phyloP scores from a whole-genome alignment of 202 grass and related monocot species.

The Elaeis oleifera region DNA sequence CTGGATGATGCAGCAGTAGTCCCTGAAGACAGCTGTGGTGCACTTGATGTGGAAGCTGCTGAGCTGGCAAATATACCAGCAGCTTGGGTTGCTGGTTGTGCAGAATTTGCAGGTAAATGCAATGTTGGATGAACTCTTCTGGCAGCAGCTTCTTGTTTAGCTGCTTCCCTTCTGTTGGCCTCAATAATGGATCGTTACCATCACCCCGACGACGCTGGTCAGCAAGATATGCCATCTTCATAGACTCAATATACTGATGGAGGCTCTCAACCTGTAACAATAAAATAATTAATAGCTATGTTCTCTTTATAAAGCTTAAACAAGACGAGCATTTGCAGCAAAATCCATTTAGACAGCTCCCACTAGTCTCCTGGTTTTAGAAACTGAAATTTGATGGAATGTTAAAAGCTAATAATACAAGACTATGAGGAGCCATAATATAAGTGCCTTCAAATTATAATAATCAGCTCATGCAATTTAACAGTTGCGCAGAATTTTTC shows the following conservation, averaged over 20 bases:
- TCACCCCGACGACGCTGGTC: conserved; percentile 30
- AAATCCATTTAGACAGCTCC: background rate
- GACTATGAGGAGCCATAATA: too few relatives aligned
- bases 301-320: too few relatives aligned
- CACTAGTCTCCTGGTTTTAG: too few relatives aligned
- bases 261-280: conserved; percentile 61
- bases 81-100: conserved; percentile 43
- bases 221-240: conserved; percentile 48
- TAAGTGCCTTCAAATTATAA: too few relatives aligned
- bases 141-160: conserved; percentile 49
- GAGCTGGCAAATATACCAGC: conserved; percentile 2
- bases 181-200: conserved; percentile 58
- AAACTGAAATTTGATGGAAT: too few relatives aligned
- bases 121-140: conserved; percentile 86
- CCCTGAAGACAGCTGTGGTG: conserved; percentile 41
- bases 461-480: too few relatives aligned
- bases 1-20: conserved; percentile 21
- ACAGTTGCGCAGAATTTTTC: too few relatives aligned
- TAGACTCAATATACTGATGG: conserved; percentile 63
- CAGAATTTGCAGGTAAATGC: conserved; percentile 61
- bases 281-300: conserved; percentile 24
- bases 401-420: too few relatives aligned
- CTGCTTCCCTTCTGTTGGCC: conserved; percentile 53
- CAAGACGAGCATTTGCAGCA: conserved; percentile 2
- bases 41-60: conserved; percentile 30